Conservation (phyloP, 2,329 filamentous ascomycete genomes). For the Aspergillus tamarii region DNA sequence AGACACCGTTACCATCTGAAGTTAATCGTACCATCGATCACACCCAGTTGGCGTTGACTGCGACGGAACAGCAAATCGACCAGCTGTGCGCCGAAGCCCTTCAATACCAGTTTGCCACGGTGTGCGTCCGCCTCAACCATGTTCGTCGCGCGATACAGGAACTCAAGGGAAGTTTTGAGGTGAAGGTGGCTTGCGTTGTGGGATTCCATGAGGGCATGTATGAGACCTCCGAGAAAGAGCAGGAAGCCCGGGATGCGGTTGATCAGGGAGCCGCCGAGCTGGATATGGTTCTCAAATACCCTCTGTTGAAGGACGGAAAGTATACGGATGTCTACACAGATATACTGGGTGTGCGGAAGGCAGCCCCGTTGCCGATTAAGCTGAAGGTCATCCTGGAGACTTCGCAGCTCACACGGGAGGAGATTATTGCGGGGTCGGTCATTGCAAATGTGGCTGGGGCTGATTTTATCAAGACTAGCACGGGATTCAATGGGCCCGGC, state of each 20-base stretch:
- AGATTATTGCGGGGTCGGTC: conserved; percentile 58
- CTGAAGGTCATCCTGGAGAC: conserved; percentile 65
- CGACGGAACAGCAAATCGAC: conserved; percentile 54
- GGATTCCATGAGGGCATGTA: conserved; percentile 64
- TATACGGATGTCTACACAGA: conserved; percentile 58
- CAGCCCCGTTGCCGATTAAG: conserved; percentile 46
- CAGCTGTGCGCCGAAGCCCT: conserved; percentile 59
- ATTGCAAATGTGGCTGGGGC: conserved; percentile 57
- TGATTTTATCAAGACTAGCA: conserved; percentile 65
- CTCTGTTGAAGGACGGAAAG: conserved; percentile 47
- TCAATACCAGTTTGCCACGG: conserved; percentile 48
- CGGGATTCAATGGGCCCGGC: conserved; percentile 60
- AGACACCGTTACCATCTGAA: conserved; percentile 27
- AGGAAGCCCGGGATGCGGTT: conserved; percentile 55
- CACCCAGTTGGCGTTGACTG: conserved; percentile 46
- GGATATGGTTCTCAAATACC: conserved; percentile 63
- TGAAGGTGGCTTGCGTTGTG: conserved; percentile 61
- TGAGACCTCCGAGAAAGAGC: conserved; percentile 54
- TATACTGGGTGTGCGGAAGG: conserved; percentile 54
- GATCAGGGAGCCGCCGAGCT: conserved; percentile 58
- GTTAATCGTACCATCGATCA: conserved; percentile 47
- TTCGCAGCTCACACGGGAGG: conserved; percentile 50
- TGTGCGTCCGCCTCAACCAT: conserved; percentile 60
- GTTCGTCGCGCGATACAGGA: conserved; percentile 55
- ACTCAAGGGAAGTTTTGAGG: conserved; percentile 47